Percentiles rank a stretch among this genome's conserved stretches.
phyloP scores from a whole-genome alignment of 805 yeast species.

The Wickerhamomyces bovis region DNA sequence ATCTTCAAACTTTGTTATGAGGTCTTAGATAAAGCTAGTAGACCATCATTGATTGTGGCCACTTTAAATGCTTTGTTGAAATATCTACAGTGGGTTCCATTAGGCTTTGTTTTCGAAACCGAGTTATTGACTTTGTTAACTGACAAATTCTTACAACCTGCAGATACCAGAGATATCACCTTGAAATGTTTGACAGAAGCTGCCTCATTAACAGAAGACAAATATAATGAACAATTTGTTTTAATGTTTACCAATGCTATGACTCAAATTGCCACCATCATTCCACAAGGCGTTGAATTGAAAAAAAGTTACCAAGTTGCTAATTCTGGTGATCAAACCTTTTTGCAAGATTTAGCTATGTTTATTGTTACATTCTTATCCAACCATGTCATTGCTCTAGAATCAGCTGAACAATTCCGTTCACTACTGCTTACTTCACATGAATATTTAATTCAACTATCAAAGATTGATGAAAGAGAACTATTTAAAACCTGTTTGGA shows the following conservation, averaged over 20 bases:
- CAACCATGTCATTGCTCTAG: slow-evolving; percentile 63
- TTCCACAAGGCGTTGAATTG: slow-evolving; percentile 72
- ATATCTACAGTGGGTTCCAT: slow-evolving; percentile 93
- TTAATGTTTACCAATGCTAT: slow-evolving; percentile 66
- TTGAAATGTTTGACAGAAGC: slow-evolving; percentile 93
- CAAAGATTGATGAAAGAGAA: slow-evolving; percentile 92
- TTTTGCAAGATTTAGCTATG: slow-evolving; percentile 92
- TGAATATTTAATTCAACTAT: slow-evolving; percentile 73
- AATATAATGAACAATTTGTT: slow-evolving; percentile 53
- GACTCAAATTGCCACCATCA: slow-evolving; percentile 57
- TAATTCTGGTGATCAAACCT: slow-evolving; percentile 80
- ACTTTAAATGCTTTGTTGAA: slow-evolving; percentile 78
- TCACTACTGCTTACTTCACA: slow-evolving; percentile 68
- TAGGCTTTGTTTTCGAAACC: slow-evolving; percentile 85
- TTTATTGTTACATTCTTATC: slow-evolving; percentile 79
- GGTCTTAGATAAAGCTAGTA: slow-evolving; percentile 83
- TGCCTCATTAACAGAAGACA: slow-evolving; percentile 57
- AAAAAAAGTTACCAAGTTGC: slow-evolving; percentile 69
- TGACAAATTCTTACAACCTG: slow-evolving; percentile 68
- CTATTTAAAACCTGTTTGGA: slow-evolving; percentile 92
- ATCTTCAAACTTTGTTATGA: slow-evolving; percentile 91
- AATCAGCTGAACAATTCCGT: slow-evolving; percentile 46
- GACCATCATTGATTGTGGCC: slow-evolving; percentile 75
- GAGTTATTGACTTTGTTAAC: slow-evolving; percentile 67
- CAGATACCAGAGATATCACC: slow-evolving; percentile 76